These are phyloP conservation scores for Strobilomyces confusus DNA, from an alignment of 768 basidiomycete genomes.

Conservation along the genomic window DNA sequence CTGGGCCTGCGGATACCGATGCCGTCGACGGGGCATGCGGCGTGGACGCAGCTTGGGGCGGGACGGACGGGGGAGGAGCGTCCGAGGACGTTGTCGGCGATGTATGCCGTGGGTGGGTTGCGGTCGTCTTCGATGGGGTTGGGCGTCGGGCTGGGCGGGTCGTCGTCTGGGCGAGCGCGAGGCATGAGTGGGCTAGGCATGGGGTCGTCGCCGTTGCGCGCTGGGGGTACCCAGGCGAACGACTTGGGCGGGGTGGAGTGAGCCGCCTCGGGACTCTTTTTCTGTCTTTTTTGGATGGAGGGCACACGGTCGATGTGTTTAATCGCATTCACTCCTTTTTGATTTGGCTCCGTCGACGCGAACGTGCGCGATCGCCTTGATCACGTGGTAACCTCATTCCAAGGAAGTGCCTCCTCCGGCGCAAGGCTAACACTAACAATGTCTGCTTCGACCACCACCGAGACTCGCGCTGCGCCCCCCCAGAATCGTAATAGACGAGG, in stretches of 20 bases:
- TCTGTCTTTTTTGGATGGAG: not conserved
- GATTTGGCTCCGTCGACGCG: no score
- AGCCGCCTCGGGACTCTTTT: not conserved
- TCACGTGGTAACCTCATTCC: not conserved
- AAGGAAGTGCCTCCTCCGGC: no score
- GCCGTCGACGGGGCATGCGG: conserved; percentile 24
- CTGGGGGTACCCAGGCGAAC: not conserved
- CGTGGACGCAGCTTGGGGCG: conserved; percentile 14
- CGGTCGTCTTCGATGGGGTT: conserved; percentile 34
- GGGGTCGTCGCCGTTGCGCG: conserved; percentile 1
- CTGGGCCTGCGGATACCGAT: conserved; percentile 57
- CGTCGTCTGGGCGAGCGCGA: conserved; percentile 8
- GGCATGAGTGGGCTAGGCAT: not conserved
- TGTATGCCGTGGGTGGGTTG: conserved; percentile 62
- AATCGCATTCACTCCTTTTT: no score
- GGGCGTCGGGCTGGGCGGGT: conserved; percentile 20
- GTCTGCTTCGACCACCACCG: conserved; percentile 20
- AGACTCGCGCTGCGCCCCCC: conserved; percentile 2
- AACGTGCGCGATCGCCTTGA: not conserved
- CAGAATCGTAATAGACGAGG: conserved; percentile 14
- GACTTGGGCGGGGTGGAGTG: conserved; percentile 23
- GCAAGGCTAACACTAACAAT: not conserved
- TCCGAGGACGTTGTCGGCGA: conserved; percentile 51
- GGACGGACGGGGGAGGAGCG: conserved; percentile 24
- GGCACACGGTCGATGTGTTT: not conserved